Percentiles rank a stretch among this genome's conserved stretches.
Evolutionary conservation across 208 protist genomes (phyloP).

Genomic region (Crithidia thermophila): DNA sequence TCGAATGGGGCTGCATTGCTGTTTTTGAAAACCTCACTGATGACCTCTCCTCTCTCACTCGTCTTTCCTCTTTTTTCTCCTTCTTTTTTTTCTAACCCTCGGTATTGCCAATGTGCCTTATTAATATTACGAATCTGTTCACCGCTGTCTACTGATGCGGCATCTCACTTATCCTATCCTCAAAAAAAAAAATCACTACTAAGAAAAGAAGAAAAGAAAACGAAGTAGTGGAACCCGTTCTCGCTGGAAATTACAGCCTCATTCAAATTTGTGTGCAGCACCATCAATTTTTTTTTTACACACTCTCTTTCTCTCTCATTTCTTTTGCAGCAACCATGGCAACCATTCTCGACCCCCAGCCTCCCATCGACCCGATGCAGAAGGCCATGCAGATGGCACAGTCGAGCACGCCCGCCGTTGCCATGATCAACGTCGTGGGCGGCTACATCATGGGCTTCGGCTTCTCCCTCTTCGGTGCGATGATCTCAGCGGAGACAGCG

Average conservation of each 20-base stretch:
- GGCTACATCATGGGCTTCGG: slow-evolving; percentile 90
- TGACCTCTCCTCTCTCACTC: too few species aligned
- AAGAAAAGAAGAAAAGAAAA: slow-evolving; percentile 6
- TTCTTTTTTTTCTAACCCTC: not conserved
- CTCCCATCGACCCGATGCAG: slow-evolving; percentile 61
- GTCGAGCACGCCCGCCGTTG: slow-evolving; percentile 68
- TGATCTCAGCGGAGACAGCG: slow-evolving; percentile 84
- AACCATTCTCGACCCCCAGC: slow-evolving; percentile 65
- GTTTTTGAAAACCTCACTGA: too few species aligned
- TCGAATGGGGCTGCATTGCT: too few species aligned
- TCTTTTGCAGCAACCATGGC: slow-evolving; percentile 29
- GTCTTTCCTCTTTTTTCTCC: not conserved
- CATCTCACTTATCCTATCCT: not conserved
- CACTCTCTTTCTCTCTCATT: not conserved
- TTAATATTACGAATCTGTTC: not conserved
- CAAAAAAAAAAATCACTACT: slow-evolving; percentile 1
- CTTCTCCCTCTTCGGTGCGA: slow-evolving; percentile 89
- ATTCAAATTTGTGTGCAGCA: not conserved
- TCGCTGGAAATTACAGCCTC: not conserved
- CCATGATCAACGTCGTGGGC: slow-evolving; percentile 61
- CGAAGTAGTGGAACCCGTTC: not conserved
- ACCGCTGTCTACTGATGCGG: not conserved
- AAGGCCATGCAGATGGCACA: slow-evolving; percentile 64
- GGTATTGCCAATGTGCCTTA: not conserved
- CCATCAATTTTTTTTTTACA: too few species aligned